Percentiles rank a stretch among this genome's conserved stretches.
phyloP scores from a whole-genome alignment of 2,329 filamentous ascomycete genomes.

The Calonectria hawksworthii region DNA sequence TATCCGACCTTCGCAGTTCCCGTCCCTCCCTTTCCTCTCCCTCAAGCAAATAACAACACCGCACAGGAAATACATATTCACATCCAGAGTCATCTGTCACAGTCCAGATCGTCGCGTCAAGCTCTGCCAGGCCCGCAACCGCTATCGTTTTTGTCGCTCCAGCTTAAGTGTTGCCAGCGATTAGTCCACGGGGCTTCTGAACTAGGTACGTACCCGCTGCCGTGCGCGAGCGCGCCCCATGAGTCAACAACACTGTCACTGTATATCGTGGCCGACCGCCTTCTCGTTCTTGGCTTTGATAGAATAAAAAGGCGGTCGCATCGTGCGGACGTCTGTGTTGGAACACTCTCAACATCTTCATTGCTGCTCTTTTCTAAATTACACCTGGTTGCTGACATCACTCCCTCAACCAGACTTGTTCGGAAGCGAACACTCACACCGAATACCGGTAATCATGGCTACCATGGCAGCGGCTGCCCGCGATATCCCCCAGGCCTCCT shows the following conservation, averaged over 20 bases:
- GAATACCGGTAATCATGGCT: conserved; percentile 68
- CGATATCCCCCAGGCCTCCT: conserved; percentile 75
- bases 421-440: conserved; percentile 58
- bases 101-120: conserved; percentile 71
- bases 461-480: conserved; percentile 76
- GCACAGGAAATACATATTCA: conserved; percentile 65
- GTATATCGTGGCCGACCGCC: conserved; percentile 27
- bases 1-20: conserved; percentile 47
- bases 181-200: conserved; percentile 45
- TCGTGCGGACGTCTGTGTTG: not conserved
- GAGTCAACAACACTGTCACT: conserved; percentile 42
- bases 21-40: conserved; percentile 54
- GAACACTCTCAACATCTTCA: not conserved
- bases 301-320: conserved; percentile 27
- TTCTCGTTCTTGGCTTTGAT: conserved; percentile 21
- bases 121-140: conserved; percentile 54
- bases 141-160: conserved; percentile 44
- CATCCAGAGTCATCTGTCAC: conserved; percentile 72
- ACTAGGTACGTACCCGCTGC: conserved; percentile 50
- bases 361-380: conserved; percentile 1
- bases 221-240: conserved; percentile 27
- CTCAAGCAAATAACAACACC: conserved; percentile 66
- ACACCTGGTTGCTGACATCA: conserved; percentile 35
- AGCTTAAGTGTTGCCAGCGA: conserved; percentile 45
- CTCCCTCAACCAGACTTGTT: conserved; percentile 54